phyloP scores from a whole-genome alignment of 2,329 filamentous ascomycete species.

The Hypomyces perniciosus region DNA sequence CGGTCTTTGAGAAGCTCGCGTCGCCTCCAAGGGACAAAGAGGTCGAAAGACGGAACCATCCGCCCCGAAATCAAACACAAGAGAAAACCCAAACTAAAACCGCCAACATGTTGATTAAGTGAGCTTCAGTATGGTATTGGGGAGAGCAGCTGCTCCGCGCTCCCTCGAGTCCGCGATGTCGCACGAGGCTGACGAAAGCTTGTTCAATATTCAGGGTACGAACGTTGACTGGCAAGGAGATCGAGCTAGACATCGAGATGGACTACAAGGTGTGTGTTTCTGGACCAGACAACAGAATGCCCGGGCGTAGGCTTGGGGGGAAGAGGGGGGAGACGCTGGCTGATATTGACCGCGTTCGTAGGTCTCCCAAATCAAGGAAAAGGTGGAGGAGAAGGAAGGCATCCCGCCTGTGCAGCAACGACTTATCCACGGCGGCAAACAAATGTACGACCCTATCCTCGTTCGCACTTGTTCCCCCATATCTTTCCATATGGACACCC shows the following conservation, averaged over 20 bases:
- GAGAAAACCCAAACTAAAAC: background rate
- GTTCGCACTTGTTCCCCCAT: background rate
- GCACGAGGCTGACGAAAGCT: slow-evolving; percentile 18
- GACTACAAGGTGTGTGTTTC: slow-evolving; percentile 68
- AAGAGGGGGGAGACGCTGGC: background rate
- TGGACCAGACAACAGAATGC: background rate
- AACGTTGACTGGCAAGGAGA: slow-evolving; percentile 97
- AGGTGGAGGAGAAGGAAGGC: slow-evolving; percentile 97
- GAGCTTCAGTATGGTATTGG: slow-evolving; percentile 12
- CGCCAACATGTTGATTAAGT: slow-evolving; percentile 47
- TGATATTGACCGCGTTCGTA: slow-evolving; percentile 28
- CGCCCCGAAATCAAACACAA: too few relatives aligned
- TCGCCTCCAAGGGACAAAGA: slow-evolving; percentile 10
- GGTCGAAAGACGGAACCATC: background rate
- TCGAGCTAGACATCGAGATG: slow-evolving; percentile 93
- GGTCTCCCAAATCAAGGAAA: slow-evolving; percentile 96
- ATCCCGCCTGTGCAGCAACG: slow-evolving; percentile 96
- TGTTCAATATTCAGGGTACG: slow-evolving; percentile 61
- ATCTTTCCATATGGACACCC: background rate
- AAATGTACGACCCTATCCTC: slow-evolving; percentile 61
- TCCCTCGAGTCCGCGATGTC: background rate
- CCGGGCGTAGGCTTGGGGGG: too few relatives aligned
- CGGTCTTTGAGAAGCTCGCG: background rate
- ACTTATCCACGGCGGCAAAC: slow-evolving; percentile 93
- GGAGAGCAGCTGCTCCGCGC: background rate